Evolutionary conservation across 139 green algal genomes (phyloP).

Genomic region (Micractinium conductrix): DNA sequence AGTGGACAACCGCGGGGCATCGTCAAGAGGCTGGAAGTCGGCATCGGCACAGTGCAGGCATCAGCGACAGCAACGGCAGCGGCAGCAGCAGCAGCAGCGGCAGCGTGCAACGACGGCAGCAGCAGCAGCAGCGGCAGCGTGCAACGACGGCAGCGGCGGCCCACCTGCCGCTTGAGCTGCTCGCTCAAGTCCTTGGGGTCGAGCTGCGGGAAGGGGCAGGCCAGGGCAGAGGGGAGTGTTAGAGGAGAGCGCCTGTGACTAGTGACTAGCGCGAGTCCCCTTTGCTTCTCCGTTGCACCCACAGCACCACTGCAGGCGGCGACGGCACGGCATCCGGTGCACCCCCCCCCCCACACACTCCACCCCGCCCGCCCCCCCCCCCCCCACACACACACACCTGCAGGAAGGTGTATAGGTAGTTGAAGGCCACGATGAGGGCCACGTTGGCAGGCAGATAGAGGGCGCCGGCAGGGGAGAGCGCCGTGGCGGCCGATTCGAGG

Average conservation of each 20-base stretch:
- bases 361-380: neutral
- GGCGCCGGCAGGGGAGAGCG: conserved; percentile 78
- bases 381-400: conserved; percentile 55
- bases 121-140: too few relatives aligned
- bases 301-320: too few relatives aligned
- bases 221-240: neutral
- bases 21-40: too few relatives aligned
- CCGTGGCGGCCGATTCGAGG: conserved; percentile 65
- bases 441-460: conserved; percentile 92
- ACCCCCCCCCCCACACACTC: neutral
- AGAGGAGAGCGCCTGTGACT: too few relatives aligned
- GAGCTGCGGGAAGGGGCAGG: conserved; percentile 58
- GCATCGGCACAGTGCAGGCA: too few relatives aligned
- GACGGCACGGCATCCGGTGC: neutral
- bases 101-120: too few relatives aligned
- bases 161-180: conserved; percentile 95
- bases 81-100: too few relatives aligned
- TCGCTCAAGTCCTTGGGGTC: conserved; percentile 97
- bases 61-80: too few relatives aligned
- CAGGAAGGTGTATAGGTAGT: conserved; percentile 99
- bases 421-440: conserved; percentile 97
- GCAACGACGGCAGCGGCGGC: too few relatives aligned
- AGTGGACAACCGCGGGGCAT: too few relatives aligned
- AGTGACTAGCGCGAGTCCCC: too few relatives aligned
- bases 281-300: too few relatives aligned